Base-by-base conservation (phyloP, 2,329 filamentous ascomycete genomes). In the Chalaropsis thielavioides region DNA sequence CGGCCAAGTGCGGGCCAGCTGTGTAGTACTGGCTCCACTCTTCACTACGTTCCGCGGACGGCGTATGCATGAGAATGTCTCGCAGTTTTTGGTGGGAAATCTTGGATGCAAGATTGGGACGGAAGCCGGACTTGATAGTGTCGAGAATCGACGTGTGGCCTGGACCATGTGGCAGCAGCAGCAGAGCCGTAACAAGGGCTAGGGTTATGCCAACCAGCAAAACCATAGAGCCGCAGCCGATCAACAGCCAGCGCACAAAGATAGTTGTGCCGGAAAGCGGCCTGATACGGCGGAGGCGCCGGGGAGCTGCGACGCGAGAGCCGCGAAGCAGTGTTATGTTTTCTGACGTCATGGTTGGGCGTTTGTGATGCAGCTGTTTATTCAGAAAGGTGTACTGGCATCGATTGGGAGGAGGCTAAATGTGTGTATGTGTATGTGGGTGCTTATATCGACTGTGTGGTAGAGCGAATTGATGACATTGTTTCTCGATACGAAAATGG, bases 21-120 rank as follows among this genome's bases (percentile, higher is more conserved):
- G 89, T 89, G 71, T 92, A 92, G 73, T 92, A 92, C 68, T 78
- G 78, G 73, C 85, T 89, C 88, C 88, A 92, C 75, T 90, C 83
- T 68, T 82, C 79, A 8, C 81, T 82, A 68, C 79, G 80, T 59
- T 81, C 75, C 38, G 79, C 76, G 65, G 78, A 80, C 4, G 84
- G 84, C 0, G 83, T 85, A 35, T 81, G 77, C 54, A 85, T 75
- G 44, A 87, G 72, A 38, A 87, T 81, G 5, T 75, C 70, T 68
- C 80, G 76, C n/a, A 87, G 76, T 69, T 84, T 75, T 43, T 80
- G 76, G 66, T 79, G 80, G 31, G 71, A 72, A 63, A 35, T 27
- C 43, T 51, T 56, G 58, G 62, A 56, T 7, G 22, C 22, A 15
- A 24, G 38, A 17, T 64, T 43, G 3, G 15, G 22, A n/a, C n/a